A percentile compares a stretch with the other conserved stretches of the same genome.
These are phyloP conservation scores for Porcisia deanei DNA, from an alignment of 208 protist species.

Conservation along the genomic window DNA sequence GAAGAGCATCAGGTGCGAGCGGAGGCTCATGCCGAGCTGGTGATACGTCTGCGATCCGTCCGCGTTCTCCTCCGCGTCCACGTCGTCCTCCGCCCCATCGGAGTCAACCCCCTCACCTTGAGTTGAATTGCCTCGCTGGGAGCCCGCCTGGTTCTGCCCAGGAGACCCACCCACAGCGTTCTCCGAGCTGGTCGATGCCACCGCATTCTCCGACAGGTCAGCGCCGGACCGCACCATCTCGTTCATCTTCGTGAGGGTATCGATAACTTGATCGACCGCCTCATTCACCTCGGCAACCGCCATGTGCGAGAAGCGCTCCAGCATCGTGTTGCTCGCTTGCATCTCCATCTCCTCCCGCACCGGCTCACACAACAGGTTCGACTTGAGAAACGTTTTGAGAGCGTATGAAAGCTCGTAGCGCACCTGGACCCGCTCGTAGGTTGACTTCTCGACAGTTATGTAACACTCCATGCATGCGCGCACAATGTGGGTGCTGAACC, in stretches of 20 bases:
- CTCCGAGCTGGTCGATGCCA: constrained; percentile 14
- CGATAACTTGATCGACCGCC: constrained; percentile 82
- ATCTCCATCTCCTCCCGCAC: constrained; percentile 77
- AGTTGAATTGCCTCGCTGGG: neutral
- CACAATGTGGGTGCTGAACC: constrained; percentile 82
- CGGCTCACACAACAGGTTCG: constrained; percentile 67
- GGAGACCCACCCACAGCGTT: neutral
- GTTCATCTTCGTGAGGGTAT: constrained; percentile 85
- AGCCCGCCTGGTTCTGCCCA: constrained; percentile 7
- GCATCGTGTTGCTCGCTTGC: constrained; percentile 55
- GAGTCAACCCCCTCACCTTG: neutral
- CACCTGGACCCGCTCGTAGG: constrained; percentile 82
- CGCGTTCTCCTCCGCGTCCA: constrained; percentile 47
- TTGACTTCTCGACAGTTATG: constrained; percentile 89
- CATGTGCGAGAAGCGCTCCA: constrained; percentile 92
- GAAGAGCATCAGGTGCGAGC: constrained; percentile 75
- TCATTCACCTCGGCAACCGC: constrained; percentile 86
- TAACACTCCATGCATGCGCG: constrained; percentile 87
- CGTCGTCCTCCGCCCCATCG: constrained; percentile 25
- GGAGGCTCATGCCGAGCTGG: constrained; percentile 68
- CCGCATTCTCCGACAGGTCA: constrained; percentile 61
- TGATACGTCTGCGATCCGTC: constrained; percentile 71
- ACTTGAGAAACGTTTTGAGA: constrained; percentile 71
- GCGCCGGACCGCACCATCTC: constrained; percentile 63
- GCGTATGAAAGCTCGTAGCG: constrained; percentile 85